Conservation (phyloP, 345 rosid species). For the Excoecaria agallocha region DNA sequence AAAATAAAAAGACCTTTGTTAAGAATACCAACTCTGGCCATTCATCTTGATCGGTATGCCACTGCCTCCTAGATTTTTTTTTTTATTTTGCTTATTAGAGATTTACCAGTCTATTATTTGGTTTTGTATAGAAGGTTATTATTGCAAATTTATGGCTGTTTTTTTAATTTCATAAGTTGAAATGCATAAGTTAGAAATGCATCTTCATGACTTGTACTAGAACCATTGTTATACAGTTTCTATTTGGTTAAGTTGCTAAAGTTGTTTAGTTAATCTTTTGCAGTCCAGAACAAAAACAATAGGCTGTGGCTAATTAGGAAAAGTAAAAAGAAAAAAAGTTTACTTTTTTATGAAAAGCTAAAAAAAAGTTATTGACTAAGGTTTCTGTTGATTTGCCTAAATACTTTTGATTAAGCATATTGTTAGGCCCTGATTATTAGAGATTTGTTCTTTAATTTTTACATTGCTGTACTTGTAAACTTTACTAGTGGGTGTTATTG, state of each 20-base stretch:
- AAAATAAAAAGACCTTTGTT: slow-evolving; percentile 80
- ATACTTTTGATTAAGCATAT: too few species aligned
- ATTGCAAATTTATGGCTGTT: background rate
- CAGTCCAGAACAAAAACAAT: background rate
- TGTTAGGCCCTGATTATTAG: too few species aligned
- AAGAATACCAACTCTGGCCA: slow-evolving; percentile 83
- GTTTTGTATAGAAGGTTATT: background rate
- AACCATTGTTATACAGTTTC: background rate
- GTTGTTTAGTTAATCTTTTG: background rate
- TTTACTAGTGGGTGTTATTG: too few species aligned
- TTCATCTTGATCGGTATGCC: slow-evolving; percentile 81
- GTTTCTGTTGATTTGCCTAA: too few species aligned
- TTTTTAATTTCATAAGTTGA: background rate
- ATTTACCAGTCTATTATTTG: background rate
- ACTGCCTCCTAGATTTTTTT: slow-evolving; percentile 12
- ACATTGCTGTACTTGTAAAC: too few species aligned
- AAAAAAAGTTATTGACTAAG: too few species aligned
- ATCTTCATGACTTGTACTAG: background rate
- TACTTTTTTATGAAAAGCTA: too few species aligned
- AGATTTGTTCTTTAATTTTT: too few species aligned
- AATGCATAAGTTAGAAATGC: background rate
- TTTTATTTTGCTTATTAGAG: background rate
- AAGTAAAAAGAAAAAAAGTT: too few species aligned
- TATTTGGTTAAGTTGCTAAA: background rate
- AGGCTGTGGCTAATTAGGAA: background rate